Evolutionary conservation across 306 rosid genomes (phyloP), one percentile per base, ranked within the genome.

Genomic region (Cercis canadensis): DNA sequence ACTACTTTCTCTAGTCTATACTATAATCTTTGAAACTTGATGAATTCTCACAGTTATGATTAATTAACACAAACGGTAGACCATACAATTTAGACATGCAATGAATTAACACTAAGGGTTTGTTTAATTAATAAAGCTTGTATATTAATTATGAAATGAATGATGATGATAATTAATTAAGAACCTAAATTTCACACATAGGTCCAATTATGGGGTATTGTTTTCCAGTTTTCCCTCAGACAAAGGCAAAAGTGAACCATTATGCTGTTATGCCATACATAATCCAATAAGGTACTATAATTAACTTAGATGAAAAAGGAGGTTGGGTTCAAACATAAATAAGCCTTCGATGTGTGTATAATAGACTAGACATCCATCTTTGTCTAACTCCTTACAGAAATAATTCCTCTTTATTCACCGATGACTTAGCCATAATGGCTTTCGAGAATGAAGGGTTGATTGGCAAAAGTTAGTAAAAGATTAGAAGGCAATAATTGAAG

Each of bases 401-500:
- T n/a, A 51, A 36, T 63, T 57, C 34, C 24, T 56, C 59, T 52
- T 46, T 50, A 45, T 46, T n/a, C 72, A 29, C 60, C 37, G 8
- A 71, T 65, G 57, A 70, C 75, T 53, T 65, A 67, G 70, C 60
- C 67, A 75, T 75, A 39, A 73, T 71, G 4, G 47, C 58, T 36
- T 61, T 62, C n/a, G 36, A 70, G 54, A 69, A 40, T 21, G 52
- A 71, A 45, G 68, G 78, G 74, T n/a, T 64, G 76, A 73, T 84
- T 49, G 52, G 63, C 55, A 24, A 32, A 55, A 69, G 67, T 18
- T 47, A 63, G 58, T 33, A 62, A 72, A 75, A 41, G 79, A 46
- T 49, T 61, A 55, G 57, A 74, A 50, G 55, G 58, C 72, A 77
- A 80, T 77, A 73, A 77, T 84, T 65, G 43, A 77, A 47, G 74